Conservation (phyloP, 2,329 filamentous ascomycete species). For the Colletotrichum chrysophilum region DNA sequence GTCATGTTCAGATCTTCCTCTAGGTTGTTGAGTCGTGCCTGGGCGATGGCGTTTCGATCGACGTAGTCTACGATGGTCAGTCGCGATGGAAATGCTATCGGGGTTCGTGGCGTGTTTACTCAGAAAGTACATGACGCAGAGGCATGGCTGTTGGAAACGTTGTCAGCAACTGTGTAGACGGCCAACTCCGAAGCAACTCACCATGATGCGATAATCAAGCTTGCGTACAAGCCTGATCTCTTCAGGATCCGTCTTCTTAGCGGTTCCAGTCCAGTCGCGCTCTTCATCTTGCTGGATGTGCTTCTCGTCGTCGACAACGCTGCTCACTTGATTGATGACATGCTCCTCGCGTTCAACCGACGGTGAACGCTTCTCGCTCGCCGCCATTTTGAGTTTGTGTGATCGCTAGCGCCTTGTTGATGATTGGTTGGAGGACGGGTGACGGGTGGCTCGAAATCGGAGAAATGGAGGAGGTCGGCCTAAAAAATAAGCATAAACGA, state of each 20-base stretch:
- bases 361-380: constrained; percentile 13
- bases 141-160: constrained; percentile 29
- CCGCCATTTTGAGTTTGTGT: not conserved
- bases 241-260: constrained; percentile 41
- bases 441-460: not conserved
- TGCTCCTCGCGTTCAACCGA: constrained; percentile 16
- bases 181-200: constrained; percentile 19
- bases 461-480: not conserved
- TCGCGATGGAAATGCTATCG: not conserved
- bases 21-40: constrained; percentile 44
- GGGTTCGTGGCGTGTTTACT: constrained; percentile 25
- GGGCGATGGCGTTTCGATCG: constrained; percentile 52
- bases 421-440: not conserved
- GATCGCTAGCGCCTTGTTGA: not conserved
- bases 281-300: constrained; percentile 24
- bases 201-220: constrained; percentile 47
- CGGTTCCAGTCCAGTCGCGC: constrained; percentile 42
- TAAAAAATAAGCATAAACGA: constrained; percentile 14
- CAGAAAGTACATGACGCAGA: constrained; percentile 50
- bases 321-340: constrained; percentile 10
- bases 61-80: constrained; percentile 33
- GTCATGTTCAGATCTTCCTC: constrained; percentile 48
- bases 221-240: constrained; percentile 46
- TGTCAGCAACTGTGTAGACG: not conserved
- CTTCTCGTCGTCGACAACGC: constrained; percentile 16